These are phyloP conservation scores for Carallia pectinifolia DNA, from an alignment of 345 rosid species.

Conservation along the genomic window DNA sequence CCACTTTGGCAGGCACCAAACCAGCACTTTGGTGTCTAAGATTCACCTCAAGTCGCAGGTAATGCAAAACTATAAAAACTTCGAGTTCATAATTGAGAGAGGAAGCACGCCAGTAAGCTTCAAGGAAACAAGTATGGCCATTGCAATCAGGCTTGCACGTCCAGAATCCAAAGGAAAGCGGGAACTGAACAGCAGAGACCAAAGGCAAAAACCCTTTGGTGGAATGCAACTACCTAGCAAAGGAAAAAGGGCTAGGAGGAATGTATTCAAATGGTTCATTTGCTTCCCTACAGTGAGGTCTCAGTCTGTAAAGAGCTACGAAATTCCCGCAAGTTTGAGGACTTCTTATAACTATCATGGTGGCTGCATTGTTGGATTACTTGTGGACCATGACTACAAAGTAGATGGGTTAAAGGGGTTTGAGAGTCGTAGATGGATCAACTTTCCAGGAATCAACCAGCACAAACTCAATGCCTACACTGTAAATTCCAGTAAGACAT, in stretches of 20 bases:
- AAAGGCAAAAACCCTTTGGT: conserved; percentile 58
- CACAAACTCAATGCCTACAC: conserved; percentile 8
- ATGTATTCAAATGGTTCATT: conserved; percentile 48
- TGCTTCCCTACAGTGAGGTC: conserved; percentile 51
- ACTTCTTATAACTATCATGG: neutral
- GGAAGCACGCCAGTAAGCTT: conserved; percentile 43
- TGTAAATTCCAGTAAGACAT: neutral
- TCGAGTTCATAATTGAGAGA: conserved; percentile 53
- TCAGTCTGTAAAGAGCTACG: conserved; percentile 36
- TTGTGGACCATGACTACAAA: neutral
- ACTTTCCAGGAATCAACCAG: conserved; percentile 2
- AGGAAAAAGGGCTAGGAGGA: conserved; percentile 43
- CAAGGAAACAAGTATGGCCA: conserved; percentile 49
- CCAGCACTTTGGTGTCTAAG: conserved; percentile 47
- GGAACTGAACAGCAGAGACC: conserved; percentile 39
- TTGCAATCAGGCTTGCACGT: conserved; percentile 59
- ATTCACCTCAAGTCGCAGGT: conserved; percentile 67
- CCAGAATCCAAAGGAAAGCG: conserved; percentile 67
- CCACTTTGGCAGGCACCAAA: conserved; percentile 38
- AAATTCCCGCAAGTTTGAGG: neutral
- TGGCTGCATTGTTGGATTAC: neutral
- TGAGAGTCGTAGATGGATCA: conserved; percentile 4
- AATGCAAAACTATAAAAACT: conserved; percentile 36
- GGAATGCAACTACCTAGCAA: conserved; percentile 53
- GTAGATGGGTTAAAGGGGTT: neutral